These are phyloP conservation scores for Rhizophora apiculata DNA, from an alignment of 345 rosid genomes.

Conservation along the genomic window DNA sequence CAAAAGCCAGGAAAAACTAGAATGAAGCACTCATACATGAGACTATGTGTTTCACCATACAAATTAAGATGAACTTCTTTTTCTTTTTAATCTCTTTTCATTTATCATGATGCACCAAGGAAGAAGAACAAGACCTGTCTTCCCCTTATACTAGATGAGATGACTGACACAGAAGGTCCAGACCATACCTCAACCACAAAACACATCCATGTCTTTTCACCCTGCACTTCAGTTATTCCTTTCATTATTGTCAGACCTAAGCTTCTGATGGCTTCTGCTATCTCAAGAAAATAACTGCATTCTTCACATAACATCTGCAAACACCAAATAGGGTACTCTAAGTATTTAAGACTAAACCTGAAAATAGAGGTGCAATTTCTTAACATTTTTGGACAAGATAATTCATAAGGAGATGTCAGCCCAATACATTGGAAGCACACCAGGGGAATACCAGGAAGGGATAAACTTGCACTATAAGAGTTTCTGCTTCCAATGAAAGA, in stretches of 20 bases:
- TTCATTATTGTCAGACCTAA: constrained; percentile 82
- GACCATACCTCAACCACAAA: constrained; percentile 84
- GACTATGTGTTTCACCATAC: not conserved
- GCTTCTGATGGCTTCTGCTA: constrained; percentile 80
- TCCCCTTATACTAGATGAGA: not conserved
- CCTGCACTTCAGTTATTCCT: constrained; percentile 75
- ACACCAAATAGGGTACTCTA: constrained; percentile 20
- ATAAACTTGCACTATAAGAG: not conserved
- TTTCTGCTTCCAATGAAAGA: constrained; percentile 7
- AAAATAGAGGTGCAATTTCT: not conserved
- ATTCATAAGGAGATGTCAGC: not conserved
- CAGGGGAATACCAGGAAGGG: not conserved
- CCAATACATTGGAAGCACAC: not conserved
- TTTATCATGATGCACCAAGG: not conserved
- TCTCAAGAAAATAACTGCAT: constrained; percentile 88
- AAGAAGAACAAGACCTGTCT: not conserved
- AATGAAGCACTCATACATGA: not conserved
- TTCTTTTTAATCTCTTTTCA: too few species aligned
- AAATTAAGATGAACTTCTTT: not conserved
- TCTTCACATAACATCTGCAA: constrained; percentile 91
- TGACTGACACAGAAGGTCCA: constrained; percentile 14
- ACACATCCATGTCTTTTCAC: constrained; percentile 78
- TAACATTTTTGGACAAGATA: too few species aligned
- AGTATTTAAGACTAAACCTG: not conserved
- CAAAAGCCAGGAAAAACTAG: too few species aligned